phyloP scores from a whole-genome alignment of 2,329 filamentous ascomycete genomes.

The Teratosphaeria viscida region DNA sequence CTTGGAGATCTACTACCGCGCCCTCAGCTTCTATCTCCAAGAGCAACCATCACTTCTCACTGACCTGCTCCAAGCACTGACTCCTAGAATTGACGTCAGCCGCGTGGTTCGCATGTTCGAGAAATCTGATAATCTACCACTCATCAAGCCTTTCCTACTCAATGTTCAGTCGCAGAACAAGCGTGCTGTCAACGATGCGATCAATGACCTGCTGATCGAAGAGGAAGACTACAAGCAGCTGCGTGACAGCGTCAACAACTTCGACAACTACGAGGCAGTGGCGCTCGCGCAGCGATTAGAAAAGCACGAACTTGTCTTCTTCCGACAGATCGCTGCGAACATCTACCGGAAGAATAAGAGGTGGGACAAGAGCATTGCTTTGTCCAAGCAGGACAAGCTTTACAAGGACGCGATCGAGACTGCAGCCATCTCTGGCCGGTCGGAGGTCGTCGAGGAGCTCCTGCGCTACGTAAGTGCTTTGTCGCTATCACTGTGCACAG shows the following conservation, averaged over 20 bases:
- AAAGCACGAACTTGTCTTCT: slow-evolving; percentile 97
- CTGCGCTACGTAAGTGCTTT: slow-evolving; percentile 78
- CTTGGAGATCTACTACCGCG: slow-evolving; percentile 97
- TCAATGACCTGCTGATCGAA: slow-evolving; percentile 95
- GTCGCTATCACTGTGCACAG: not conserved
- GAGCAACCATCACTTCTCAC: slow-evolving; percentile 92
- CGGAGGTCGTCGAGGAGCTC: slow-evolving; percentile 88
- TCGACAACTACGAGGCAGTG: slow-evolving; percentile 96
- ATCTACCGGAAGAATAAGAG: slow-evolving; percentile 99
- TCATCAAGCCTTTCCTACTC: slow-evolving; percentile 97
- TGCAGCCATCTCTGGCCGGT: slow-evolving; percentile 79
- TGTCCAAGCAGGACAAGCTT: slow-evolving; percentile 98
- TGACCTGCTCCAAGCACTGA: slow-evolving; percentile 85
- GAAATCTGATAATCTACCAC: slow-evolving; percentile 92
- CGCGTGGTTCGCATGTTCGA: slow-evolving; percentile 99
- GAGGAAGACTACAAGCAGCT: slow-evolving; percentile 99
- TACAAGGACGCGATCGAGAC: slow-evolving; percentile 99
- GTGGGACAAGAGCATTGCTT: slow-evolving; percentile 96
- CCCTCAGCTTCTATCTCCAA: slow-evolving; percentile 92
- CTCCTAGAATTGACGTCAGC: slow-evolving; percentile 92
- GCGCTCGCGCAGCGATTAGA: slow-evolving; percentile 86
- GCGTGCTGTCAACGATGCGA: slow-evolving; percentile 92
- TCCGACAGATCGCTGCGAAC: slow-evolving; percentile 93
- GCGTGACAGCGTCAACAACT: slow-evolving; percentile 93
- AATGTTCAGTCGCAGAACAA: slow-evolving; percentile 97